Conservation (phyloP, 495 filamentous ascomycete species). For the Lophiotrema nucula region DNA sequence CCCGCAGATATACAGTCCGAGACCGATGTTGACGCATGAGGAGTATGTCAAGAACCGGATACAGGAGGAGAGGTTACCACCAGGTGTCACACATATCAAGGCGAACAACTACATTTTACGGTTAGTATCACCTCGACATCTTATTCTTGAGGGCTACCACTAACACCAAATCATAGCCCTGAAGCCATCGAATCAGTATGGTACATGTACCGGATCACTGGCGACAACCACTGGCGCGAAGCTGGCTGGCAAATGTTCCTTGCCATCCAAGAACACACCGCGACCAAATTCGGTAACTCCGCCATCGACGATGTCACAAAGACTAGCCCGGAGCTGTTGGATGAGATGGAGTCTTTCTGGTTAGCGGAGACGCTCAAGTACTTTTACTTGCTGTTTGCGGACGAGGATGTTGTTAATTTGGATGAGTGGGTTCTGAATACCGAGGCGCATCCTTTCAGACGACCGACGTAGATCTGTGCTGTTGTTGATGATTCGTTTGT, state of each 20-base stretch:
- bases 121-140: constrained; percentile 43
- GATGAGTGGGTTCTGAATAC: constrained; percentile 64
- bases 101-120: constrained; percentile 72
- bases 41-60: constrained; percentile 63
- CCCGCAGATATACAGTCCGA: constrained; percentile 20
- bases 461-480: constrained; percentile 14
- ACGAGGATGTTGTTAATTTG: constrained; percentile 65
- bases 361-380: constrained; percentile 64
- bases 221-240: constrained; percentile 73
- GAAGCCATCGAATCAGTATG: constrained; percentile 95
- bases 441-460: constrained; percentile 37
- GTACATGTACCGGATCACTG: constrained; percentile 92
- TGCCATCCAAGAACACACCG: constrained; percentile 65
- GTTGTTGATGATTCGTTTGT: neutral
- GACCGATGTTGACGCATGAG: constrained; percentile 55
- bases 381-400: constrained; percentile 84
- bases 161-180: constrained; percentile 53
- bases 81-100: constrained; percentile 62
- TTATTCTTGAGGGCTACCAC: neutral
- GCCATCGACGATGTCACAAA: constrained; percentile 74
- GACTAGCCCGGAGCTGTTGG: constrained; percentile 33
- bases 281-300: constrained; percentile 64
- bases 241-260: constrained; percentile 91
- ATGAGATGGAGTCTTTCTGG: constrained; percentile 47
- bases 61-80: constrained; percentile 59